Evolutionary conservation across 176 grass and related monocot species (phyloP).

Genomic region (Triticum timopheevii): DNA sequence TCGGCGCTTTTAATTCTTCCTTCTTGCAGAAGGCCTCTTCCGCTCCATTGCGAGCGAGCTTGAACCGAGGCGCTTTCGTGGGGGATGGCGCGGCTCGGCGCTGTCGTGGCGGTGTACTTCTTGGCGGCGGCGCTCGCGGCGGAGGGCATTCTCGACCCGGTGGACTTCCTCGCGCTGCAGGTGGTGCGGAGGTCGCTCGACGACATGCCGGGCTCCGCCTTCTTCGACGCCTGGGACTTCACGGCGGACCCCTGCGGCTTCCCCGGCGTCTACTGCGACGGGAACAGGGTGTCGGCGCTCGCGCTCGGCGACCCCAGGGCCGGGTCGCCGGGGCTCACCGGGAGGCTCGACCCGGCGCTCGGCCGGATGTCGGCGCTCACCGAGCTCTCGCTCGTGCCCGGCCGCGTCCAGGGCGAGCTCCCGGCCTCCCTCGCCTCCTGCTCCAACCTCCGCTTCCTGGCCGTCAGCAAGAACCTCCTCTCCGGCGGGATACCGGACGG

Average conservation of each 20-base stretch:
- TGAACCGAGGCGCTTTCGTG: not conserved
- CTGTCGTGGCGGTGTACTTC: conserved; percentile 25
- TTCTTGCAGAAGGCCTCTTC: conserved; percentile 2
- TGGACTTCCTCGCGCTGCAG: conserved; percentile 90
- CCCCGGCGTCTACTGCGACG: conserved; percentile 75
- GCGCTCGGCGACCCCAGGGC: conserved; percentile 85
- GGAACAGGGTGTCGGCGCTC: conserved; percentile 55
- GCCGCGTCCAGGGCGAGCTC: conserved; percentile 65
- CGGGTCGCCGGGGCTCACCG: conserved; percentile 70
- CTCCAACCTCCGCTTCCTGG: conserved; percentile 69
- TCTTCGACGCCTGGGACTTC: conserved; percentile 91
- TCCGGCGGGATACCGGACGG: conserved; percentile 62
- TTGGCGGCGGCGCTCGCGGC: conserved; percentile 23
- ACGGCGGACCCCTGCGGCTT: conserved; percentile 84
- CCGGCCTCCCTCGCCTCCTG: conserved; percentile 51
- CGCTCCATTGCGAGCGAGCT: not conserved
- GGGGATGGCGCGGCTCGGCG: conserved; percentile 21
- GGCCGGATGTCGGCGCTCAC: conserved; percentile 63
- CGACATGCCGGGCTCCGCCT: conserved; percentile 85
- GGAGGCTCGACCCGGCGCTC: conserved; percentile 63
- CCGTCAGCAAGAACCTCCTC: conserved; percentile 93
- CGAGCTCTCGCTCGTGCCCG: conserved; percentile 85
- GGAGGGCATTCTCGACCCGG: conserved; percentile 67
- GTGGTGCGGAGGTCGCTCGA: conserved; percentile 71
- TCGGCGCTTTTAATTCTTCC: conserved; percentile 27